A percentile compares a stretch with the other conserved stretches of the same genome.
Evolutionary conservation across 345 rosid genomes (phyloP).

Genomic region (Noccaea caerulescens): DNA sequence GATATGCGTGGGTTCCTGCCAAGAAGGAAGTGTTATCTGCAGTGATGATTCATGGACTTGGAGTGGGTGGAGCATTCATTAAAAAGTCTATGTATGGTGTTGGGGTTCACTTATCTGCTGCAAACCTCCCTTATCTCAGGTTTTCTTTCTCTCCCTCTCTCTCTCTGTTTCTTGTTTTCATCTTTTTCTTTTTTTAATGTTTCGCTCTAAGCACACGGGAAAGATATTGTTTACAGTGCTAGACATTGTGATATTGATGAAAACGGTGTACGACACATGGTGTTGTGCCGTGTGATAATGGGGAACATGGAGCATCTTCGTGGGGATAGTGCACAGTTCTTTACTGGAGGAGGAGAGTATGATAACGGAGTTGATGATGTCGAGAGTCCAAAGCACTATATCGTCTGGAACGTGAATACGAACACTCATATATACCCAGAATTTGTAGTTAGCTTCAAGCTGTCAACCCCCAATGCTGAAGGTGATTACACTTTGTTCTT

Average conservation of each 20-base stretch:
- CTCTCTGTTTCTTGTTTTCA: background rate
- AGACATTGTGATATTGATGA: conserved; percentile 83
- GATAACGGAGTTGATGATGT: conserved; percentile 89
- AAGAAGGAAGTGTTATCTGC: conserved; percentile 52
- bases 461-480: conserved; percentile 50
- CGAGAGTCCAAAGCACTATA: conserved; percentile 60
- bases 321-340: conserved; percentile 57
- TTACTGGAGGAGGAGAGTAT: conserved; percentile 53
- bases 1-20: conserved; percentile 84
- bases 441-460: conserved; percentile 88
- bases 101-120: conserved; percentile 77
- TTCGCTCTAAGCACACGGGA: conserved; percentile 33
- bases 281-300: conserved; percentile 83
- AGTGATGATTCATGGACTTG: conserved; percentile 61
- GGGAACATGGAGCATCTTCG: conserved; percentile 75
- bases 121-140: conserved; percentile 61
- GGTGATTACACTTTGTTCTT: conserved; percentile 35
- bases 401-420: conserved; percentile 85
- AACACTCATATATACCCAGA: conserved; percentile 85
- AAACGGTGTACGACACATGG: conserved; percentile 67
- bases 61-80: conserved; percentile 54
- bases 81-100: conserved; percentile 55
- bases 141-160: conserved; percentile 26
- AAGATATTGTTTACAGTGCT: conserved; percentile 61
- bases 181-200: background rate